phyloP scores from a whole-genome alignment of 179 eudicot genomes.

The Camellia oleifera region DNA sequence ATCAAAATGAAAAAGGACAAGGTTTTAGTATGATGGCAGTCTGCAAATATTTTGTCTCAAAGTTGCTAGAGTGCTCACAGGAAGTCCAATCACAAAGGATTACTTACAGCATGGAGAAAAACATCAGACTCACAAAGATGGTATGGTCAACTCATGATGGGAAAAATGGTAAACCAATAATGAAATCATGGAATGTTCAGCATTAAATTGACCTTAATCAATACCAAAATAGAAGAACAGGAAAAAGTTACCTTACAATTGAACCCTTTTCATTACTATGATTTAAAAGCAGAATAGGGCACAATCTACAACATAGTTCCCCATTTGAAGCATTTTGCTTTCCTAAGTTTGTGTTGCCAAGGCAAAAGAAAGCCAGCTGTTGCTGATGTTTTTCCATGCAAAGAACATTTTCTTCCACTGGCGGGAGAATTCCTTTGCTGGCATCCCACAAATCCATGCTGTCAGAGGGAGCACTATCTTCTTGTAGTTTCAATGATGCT shows the following conservation, averaged over 20 bases:
- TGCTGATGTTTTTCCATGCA: constrained; percentile 56
- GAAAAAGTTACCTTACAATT: constrained; percentile 44
- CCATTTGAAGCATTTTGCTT: constrained; percentile 19
- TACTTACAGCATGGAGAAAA: not conserved
- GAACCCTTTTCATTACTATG: constrained; percentile 37
- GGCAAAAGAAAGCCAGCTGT: constrained; percentile 49
- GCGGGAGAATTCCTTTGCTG: constrained; percentile 52
- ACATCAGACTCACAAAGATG: not conserved
- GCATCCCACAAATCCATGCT: constrained; percentile 70
- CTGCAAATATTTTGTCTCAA: not conserved
- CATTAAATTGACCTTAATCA: constrained; percentile 3
- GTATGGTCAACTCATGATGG: not conserved
- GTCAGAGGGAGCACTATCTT: constrained; percentile 21
- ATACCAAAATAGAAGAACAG: constrained; percentile 3
- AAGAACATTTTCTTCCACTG: constrained; percentile 64
- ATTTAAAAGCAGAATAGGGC: constrained; percentile 68
- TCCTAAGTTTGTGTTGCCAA: constrained; percentile 33
- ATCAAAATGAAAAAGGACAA: not conserved
- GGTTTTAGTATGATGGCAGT: not conserved
- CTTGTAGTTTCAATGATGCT: constrained; percentile 28
- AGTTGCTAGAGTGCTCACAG: not conserved
- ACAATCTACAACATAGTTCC: constrained; percentile 37
- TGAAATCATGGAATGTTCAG: not conserved
- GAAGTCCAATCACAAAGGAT: not conserved
- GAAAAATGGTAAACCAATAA: not conserved